These are phyloP conservation scores for Lunularia cruciata DNA, from an alignment of 225 moss, liverwort and hornwort genomes.

Conservation along the genomic window DNA sequence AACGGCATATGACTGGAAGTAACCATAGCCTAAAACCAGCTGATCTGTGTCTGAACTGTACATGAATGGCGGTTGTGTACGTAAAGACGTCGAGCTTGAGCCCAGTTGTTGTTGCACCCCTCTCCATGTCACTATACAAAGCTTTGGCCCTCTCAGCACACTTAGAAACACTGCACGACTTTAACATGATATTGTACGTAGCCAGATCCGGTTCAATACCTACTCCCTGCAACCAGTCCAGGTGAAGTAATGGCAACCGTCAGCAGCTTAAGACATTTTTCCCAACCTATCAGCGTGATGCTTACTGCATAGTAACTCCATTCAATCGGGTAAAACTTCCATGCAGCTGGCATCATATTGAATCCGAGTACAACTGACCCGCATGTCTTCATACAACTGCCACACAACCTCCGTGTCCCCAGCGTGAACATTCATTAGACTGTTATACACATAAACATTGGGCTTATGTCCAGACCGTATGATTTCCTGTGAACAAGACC, in stretches of 20 bases:
- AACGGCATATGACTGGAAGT: too few relatives aligned
- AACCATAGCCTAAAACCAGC: too few relatives aligned
- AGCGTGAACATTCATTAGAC: constrained; percentile 82
- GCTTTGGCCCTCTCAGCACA: constrained; percentile 37
- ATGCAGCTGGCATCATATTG: too few relatives aligned
- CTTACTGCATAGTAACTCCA: too few relatives aligned
- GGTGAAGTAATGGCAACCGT: background rate
- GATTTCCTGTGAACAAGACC: constrained; percentile 46
- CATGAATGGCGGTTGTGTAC: constrained; percentile 47
- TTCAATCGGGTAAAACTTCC: too few relatives aligned
- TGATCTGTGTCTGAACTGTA: constrained; percentile 5
- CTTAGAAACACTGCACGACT: constrained; percentile 46
- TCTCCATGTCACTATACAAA: constrained; percentile 39
- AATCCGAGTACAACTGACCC: constrained; percentile 39
- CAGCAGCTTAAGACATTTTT: background rate
- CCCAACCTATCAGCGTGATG: too few relatives aligned
- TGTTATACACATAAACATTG: constrained; percentile 83
- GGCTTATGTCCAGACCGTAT: constrained; percentile 63
- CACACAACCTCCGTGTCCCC: constrained; percentile 74
- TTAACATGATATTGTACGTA: constrained; percentile 47
- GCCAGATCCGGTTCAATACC: constrained; percentile 42
- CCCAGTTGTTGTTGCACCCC: constrained; percentile 21
- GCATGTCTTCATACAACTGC: constrained; percentile 70
- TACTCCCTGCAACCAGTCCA: constrained; percentile 21
- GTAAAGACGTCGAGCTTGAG: constrained; percentile 48